phyloP scores from a whole-genome alignment of 441 rosid genomes.

The Jatropha podagrica region DNA sequence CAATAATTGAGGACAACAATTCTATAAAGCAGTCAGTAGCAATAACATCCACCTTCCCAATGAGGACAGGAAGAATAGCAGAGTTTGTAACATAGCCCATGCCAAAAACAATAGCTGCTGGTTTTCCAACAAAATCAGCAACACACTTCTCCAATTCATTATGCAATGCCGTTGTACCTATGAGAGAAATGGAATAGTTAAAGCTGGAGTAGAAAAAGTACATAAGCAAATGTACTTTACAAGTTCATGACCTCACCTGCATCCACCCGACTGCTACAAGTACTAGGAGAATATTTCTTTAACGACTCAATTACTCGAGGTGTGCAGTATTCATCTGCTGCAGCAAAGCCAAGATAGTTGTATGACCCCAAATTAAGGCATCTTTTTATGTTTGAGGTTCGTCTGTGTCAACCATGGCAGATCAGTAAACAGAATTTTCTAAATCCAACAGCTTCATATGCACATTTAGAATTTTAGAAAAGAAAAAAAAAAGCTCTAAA shows the following conservation, averaged over 20 bases:
- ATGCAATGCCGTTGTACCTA: constrained; percentile 68
- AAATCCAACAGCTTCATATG: background rate
- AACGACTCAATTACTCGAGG: constrained; percentile 78
- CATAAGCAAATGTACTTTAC: background rate
- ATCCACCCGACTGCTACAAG: constrained; percentile 78
- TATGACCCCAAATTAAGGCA: constrained; percentile 91
- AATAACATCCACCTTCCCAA: constrained; percentile 51
- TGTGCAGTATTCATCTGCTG: constrained; percentile 89
- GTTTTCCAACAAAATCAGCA: constrained; percentile 74
- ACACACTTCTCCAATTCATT: constrained; percentile 72
- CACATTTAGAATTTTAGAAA: background rate
- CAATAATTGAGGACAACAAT: background rate
- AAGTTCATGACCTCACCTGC: constrained; percentile 46
- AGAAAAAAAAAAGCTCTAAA: background rate
- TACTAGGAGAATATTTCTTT: constrained; percentile 67
- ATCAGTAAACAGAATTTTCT: constrained; percentile 9
- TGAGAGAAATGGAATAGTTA: background rate
- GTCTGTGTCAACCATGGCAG: constrained; percentile 38
- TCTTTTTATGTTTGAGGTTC: constrained; percentile 56
- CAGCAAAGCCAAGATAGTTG: constrained; percentile 90
- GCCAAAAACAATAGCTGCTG: constrained; percentile 79
- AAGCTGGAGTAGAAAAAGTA: background rate
- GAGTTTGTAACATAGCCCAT: constrained; percentile 95
- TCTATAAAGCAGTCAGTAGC: background rate
- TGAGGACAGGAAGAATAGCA: constrained; percentile 71